phyloP scores from a whole-genome alignment of 257 asterid genomes.

The Schizonepeta tenuifolia region DNA sequence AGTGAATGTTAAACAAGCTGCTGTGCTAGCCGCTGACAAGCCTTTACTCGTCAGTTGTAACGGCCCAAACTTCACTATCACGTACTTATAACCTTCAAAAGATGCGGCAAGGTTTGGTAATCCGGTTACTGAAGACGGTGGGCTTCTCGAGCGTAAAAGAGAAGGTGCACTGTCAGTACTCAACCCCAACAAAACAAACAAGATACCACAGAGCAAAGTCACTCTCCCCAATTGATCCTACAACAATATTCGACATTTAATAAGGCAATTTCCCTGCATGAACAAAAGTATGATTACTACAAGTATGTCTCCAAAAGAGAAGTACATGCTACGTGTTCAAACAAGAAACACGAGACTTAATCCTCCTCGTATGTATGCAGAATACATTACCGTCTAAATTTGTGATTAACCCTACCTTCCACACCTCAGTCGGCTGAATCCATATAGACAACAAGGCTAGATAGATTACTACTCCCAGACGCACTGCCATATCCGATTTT shows the following conservation, averaged over 20 bases:
- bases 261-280: slow-evolving; percentile 58
- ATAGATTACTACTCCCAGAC: slow-evolving; percentile 67
- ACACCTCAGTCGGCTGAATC: slow-evolving; percentile 84
- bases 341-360: background rate
- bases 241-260: slow-evolving; percentile 50
- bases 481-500: slow-evolving; percentile 56
- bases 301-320: background rate
- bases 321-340: slow-evolving; percentile 9
- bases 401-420: slow-evolving; percentile 66
- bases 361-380: background rate
- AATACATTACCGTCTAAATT: background rate
- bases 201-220: slow-evolving; percentile 74
- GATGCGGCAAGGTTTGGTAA: slow-evolving; percentile 64
- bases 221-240: slow-evolving; percentile 98
- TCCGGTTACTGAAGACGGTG: slow-evolving; percentile 75
- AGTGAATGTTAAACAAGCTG: slow-evolving; percentile 92
- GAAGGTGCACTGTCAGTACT: slow-evolving; percentile 90
- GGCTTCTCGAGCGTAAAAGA: slow-evolving; percentile 75
- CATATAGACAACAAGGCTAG: slow-evolving; percentile 65
- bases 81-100: slow-evolving; percentile 75
- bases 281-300: slow-evolving; percentile 39
- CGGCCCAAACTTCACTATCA: slow-evolving; percentile 82
- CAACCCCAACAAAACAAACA: slow-evolving; percentile 80
- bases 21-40: slow-evolving; percentile 76
- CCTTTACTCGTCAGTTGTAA: slow-evolving; percentile 86